These are phyloP conservation scores for Plasmodium chabaudi DNA, from an alignment of 169 alveolate genomes.

Conservation along the genomic window DNA sequence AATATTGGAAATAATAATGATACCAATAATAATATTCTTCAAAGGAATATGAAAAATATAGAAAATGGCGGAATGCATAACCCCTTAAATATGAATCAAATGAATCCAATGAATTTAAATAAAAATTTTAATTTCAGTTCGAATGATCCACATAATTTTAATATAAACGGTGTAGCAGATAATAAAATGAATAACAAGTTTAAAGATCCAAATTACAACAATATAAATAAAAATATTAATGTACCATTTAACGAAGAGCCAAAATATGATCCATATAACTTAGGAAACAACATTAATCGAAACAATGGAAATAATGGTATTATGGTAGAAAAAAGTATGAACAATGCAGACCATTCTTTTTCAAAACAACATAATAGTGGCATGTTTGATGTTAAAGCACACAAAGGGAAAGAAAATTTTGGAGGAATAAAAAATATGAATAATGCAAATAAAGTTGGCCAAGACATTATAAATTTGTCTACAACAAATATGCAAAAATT, in stretches of 20 bases:
- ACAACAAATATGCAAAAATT: constrained; percentile 5
- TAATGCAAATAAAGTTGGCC: constrained; percentile 11
- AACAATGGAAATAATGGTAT: constrained; percentile 4
- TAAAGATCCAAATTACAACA: constrained; percentile 22
- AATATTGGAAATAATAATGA: background rate
- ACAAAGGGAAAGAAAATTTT: constrained; percentile 23
- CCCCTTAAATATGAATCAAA: constrained; percentile 13
- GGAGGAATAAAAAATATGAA: constrained; percentile 16
- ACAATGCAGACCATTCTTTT: constrained; percentile 15
- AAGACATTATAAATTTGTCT: constrained; percentile 15
- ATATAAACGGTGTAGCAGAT: constrained; percentile 7
- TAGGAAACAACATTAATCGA: background rate
- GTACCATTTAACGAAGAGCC: constrained; percentile 29
- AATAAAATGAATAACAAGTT: constrained; percentile 12
- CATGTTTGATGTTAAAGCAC: constrained; percentile 16
- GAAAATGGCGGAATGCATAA: constrained; percentile 15
- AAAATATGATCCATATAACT: constrained; percentile 15
- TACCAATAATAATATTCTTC: background rate
- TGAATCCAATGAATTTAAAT: constrained; percentile 32
- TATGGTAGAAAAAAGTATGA: background rate
- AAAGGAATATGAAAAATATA: constrained; percentile 9
- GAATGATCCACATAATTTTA: constrained; percentile 22
- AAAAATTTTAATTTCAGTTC: constrained; percentile 14
- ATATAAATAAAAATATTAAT: constrained; percentile 26
- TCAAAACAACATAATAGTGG: background rate